A percentile compares a stretch with the other conserved stretches of the same genome.
These are phyloP conservation scores for Volvox reticuliferus DNA, from an alignment of 139 green algal genomes.

Conservation along the genomic window DNA sequence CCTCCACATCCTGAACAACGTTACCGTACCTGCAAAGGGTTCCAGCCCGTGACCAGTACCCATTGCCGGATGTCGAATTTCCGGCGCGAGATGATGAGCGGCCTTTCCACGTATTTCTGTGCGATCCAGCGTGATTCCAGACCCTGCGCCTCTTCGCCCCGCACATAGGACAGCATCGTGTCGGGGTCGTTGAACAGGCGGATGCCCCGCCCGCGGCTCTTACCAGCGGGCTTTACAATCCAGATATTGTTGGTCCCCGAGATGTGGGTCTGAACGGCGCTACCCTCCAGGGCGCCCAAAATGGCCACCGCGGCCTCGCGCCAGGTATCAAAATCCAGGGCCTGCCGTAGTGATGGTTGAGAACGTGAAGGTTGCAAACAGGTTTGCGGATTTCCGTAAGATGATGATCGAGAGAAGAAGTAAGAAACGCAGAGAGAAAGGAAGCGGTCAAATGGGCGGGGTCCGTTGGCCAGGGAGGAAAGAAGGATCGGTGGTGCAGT, in stretches of 20 bases:
- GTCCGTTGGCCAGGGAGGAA: no score
- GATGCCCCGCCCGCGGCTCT: conserved; percentile 75
- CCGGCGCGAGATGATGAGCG: conserved; percentile 65
- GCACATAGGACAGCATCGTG: conserved; percentile 49
- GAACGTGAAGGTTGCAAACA: no score
- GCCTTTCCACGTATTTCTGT: conserved; percentile 80
- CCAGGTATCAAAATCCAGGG: conserved; percentile 5
- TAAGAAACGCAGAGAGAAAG: no score
- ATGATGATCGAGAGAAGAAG: no score
- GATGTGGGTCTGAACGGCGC: conserved; percentile 56
- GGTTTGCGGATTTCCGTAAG: no score
- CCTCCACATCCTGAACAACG: no score
- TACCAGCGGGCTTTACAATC: conserved; percentile 78
- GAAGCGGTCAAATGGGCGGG: no score
- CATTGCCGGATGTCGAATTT: conserved; percentile 84
- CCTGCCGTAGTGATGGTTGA: conserved; percentile 4
- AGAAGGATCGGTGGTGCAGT: no score
- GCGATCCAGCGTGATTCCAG: conserved; percentile 67
- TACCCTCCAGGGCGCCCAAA: conserved; percentile 23
- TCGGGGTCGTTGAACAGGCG: conserved; percentile 70
- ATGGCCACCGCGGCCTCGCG: conserved; percentile 28
- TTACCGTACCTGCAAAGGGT: conserved; percentile 50
- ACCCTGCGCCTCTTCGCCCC: conserved; percentile 30
- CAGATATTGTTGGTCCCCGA: conserved; percentile 75
- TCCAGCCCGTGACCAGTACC: conserved; percentile 58